Evolutionary conservation across 139 green algal species (phyloP).

Genomic region (Chlorella vulgaris): DNA sequence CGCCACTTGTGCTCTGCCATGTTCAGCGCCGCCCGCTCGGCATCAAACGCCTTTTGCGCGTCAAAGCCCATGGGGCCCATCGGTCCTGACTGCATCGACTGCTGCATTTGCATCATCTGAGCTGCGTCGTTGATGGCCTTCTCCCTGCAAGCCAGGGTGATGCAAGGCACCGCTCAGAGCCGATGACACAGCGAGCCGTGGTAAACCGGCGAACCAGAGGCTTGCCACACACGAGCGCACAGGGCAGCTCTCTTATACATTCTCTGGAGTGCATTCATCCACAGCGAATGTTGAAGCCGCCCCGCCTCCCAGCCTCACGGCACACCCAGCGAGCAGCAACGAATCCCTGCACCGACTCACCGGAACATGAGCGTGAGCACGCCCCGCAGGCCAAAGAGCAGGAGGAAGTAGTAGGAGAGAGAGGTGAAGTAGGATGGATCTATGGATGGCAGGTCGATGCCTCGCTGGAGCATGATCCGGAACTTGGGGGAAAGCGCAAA

Average conservation of each 20-base stretch:
- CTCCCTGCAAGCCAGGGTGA: slow-evolving; percentile 51
- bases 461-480: slow-evolving; percentile 88
- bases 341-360: slow-evolving; percentile 16
- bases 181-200: too few species aligned
- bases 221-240: too few species aligned
- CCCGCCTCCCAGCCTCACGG: too few species aligned
- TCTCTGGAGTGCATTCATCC: too few species aligned
- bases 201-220: too few species aligned
- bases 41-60: slow-evolving; percentile 72
- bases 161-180: too few species aligned
- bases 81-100: slow-evolving; percentile 55
- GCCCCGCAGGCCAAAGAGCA: slow-evolving; percentile 85
- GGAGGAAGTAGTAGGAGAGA: slow-evolving; percentile 92
- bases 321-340: too few species aligned
- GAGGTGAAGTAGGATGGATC: slow-evolving; percentile 92
- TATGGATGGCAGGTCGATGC: slow-evolving; percentile 86
- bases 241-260: too few species aligned
- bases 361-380: slow-evolving; percentile 85
- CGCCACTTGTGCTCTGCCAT: slow-evolving; percentile 75
- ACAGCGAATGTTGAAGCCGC: too few species aligned
- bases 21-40: slow-evolving; percentile 49
- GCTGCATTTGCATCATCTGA: slow-evolving; percentile 78
- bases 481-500: slow-evolving; percentile 89
- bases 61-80: slow-evolving; percentile 68
- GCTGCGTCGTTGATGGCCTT: slow-evolving; percentile 82